Percentiles rank a stretch among this genome's conserved stretches.
These are phyloP conservation scores for Cystofilobasidium bisporidii DNA, from an alignment of 768 basidiomycete genomes.

Conservation along the genomic window DNA sequence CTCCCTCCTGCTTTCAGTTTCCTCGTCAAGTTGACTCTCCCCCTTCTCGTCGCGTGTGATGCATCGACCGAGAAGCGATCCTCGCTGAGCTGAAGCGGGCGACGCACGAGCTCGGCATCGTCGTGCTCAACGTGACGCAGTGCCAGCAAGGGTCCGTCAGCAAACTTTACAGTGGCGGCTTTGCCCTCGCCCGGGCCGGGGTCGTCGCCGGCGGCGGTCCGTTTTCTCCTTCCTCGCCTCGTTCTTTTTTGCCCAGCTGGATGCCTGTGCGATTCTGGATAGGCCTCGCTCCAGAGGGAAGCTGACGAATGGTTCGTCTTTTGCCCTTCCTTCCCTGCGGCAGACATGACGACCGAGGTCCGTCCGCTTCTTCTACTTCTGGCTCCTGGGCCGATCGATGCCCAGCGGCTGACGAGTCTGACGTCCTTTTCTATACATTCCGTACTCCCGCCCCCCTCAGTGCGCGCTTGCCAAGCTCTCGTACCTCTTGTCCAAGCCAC, in stretches of 20 bases:
- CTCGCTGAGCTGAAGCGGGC: constrained; percentile 17
- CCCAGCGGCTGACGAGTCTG: no score
- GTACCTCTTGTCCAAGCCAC: constrained; percentile 77
- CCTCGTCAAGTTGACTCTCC: no score
- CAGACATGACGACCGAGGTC: constrained; percentile 93
- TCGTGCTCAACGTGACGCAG: constrained; percentile 86
- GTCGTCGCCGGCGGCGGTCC: constrained; percentile 26
- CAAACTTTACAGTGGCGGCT: constrained; percentile 52
- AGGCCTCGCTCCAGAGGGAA: no score
- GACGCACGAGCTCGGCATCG: constrained; percentile 23
- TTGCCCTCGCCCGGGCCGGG: constrained; percentile 22
- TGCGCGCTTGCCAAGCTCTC: constrained; percentile 82
- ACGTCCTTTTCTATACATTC: no score
- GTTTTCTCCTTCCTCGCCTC: not conserved
- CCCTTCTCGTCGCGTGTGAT: no score
- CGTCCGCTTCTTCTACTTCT: constrained; percentile 9
- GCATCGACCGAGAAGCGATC: not conserved
- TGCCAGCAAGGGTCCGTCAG: constrained; percentile 79
- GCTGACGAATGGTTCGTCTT: no score
- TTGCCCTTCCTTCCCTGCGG: constrained; percentile 40
- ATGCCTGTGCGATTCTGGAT: no score
- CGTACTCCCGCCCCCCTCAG: constrained; percentile 41
- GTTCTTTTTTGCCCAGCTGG: no score
- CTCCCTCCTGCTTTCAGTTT: not conserved
- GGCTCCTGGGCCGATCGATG: not conserved